Evolutionary conservation across 1,284 basidiomycete species (phyloP).

Genomic region (Malassezia restricta): DNA sequence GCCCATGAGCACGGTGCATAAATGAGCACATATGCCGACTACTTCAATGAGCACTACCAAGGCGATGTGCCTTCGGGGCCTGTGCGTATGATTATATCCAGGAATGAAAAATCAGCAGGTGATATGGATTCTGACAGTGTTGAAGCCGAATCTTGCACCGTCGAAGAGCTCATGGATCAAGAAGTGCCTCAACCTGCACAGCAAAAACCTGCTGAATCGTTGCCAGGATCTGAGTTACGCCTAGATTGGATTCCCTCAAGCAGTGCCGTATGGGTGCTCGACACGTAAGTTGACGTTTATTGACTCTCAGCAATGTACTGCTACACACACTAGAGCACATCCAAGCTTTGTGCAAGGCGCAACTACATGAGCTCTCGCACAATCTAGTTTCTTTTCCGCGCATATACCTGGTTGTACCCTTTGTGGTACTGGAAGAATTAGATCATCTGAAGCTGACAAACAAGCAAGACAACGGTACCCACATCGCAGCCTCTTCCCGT

Average conservation of each 20-base stretch:
- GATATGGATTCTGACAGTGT: background rate
- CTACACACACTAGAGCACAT: background rate
- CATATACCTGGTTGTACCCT: constrained; percentile 8
- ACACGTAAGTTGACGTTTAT: constrained; percentile 4
- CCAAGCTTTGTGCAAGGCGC: background rate
- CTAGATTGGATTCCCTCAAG: background rate
- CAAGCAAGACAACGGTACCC: background rate
- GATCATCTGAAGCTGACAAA: constrained; percentile 6
- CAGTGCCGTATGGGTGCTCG: constrained; percentile 7
- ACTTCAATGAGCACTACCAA: constrained; percentile 11
- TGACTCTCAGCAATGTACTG: constrained; percentile 7
- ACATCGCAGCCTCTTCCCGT: constrained; percentile 1
- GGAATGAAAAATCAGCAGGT: background rate
- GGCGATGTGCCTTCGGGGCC: constrained; percentile 9
- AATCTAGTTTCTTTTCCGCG: background rate
- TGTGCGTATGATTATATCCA: constrained; percentile 8
- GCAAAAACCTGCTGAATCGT: too few species aligned
- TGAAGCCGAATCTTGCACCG: background rate
- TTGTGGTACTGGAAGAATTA: constrained; percentile 12
- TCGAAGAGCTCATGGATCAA: constrained; percentile 14
- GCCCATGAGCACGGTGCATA: background rate
- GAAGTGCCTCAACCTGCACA: background rate
- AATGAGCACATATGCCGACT: constrained; percentile 17
- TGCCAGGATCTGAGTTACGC: too few species aligned
- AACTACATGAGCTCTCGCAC: background rate